phyloP scores from a whole-genome alignment of 345 rosid genomes.

The Euphorbia pulcherrima region DNA sequence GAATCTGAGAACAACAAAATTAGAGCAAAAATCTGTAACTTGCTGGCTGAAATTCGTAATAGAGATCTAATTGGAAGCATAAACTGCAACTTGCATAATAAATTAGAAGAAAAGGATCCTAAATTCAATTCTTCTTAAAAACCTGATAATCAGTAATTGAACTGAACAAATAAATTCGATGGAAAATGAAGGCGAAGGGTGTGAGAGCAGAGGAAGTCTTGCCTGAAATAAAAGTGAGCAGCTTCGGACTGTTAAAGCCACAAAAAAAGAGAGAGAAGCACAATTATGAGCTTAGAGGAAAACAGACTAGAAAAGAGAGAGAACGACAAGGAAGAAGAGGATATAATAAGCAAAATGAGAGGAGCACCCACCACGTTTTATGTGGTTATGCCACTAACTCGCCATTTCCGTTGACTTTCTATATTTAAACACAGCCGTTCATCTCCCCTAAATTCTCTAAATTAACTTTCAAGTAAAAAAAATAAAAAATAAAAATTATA shows the following conservation, averaged over 20 bases:
- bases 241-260: neutral
- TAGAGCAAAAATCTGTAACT: neutral
- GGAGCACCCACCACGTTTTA: slow-evolving; percentile 33
- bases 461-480: no score
- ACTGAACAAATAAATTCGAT: neutral
- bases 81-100: neutral
- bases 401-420: slow-evolving; percentile 23
- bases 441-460: neutral
- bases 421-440: neutral
- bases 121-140: neutral
- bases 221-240: neutral
- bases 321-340: neutral
- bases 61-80: neutral
- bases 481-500: no score
- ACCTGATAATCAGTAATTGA: neutral
- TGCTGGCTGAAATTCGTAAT: neutral
- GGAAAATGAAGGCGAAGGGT: neutral
- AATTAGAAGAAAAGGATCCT: neutral
- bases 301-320: neutral
- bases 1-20: neutral
- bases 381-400: slow-evolving; percentile 20
- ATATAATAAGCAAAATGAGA: slow-evolving; percentile 4
- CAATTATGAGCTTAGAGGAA: neutral
- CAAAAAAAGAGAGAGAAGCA: neutral
- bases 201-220: neutral